phyloP scores from a whole-genome alignment of 169 alveolate species.

The Theileria annulata region DNA sequence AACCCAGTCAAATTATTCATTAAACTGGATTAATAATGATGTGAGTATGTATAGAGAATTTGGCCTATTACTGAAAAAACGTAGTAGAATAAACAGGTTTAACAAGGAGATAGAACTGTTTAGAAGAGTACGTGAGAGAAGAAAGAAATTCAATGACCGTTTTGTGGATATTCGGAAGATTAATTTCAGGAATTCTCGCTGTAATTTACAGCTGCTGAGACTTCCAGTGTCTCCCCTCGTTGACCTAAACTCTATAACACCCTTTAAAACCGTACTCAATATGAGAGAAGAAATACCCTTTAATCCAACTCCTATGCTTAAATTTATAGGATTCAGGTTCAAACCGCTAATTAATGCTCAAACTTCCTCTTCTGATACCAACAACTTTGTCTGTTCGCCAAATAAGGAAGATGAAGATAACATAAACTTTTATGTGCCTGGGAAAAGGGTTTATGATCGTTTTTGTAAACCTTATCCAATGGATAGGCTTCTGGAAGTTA shows the following conservation, averaged over 20 bases:
- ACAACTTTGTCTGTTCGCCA: not conserved
- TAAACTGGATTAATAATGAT: not conserved
- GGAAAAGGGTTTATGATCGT: conserved; percentile 46
- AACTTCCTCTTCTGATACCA: not conserved
- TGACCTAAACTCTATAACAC: conserved; percentile 67
- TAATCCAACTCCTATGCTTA: conserved; percentile 61
- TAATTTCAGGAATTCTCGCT: conserved; percentile 72
- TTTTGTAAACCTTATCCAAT: conserved; percentile 63
- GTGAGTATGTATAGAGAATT: not conserved
- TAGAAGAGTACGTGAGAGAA: conserved; percentile 38
- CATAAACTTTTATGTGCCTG: not conserved
- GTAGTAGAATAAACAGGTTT: conserved; percentile 47
- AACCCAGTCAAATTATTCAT: not conserved
- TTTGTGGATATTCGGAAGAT: conserved; percentile 67
- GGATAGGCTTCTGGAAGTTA: conserved; percentile 52
- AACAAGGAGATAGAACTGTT: conserved; percentile 54
- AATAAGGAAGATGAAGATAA: not conserved
- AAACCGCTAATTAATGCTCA: conserved; percentile 19
- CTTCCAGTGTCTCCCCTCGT: conserved; percentile 76
- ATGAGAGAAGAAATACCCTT: conserved; percentile 60
- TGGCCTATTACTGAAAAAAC: conserved; percentile 12
- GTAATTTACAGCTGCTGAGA: conserved; percentile 67
- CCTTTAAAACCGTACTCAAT: conserved; percentile 71
- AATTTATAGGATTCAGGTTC: conserved; percentile 48
- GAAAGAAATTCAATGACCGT: conserved; percentile 63